phyloP scores from a whole-genome alignment of 305 asterid species.

The Fraxinus platypoda region DNA sequence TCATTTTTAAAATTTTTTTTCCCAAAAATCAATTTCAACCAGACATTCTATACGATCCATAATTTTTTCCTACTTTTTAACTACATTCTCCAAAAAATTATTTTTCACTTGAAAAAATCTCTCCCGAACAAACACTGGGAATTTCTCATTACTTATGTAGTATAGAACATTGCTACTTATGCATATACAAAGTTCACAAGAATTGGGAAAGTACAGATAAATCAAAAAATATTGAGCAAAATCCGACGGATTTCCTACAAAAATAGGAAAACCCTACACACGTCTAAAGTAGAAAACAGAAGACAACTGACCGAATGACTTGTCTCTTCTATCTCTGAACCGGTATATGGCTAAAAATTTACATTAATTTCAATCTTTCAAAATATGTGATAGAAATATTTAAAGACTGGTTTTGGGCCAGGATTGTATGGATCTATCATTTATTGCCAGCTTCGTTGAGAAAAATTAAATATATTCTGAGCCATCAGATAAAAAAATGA shows the following conservation, averaged over 20 bases:
- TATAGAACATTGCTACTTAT: neutral
- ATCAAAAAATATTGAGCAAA: neutral
- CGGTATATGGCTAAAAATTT: slow-evolving; percentile 54
- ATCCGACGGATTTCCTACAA: neutral
- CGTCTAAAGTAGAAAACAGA: slow-evolving; percentile 5
- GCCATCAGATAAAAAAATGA: neutral
- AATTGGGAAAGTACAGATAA: neutral
- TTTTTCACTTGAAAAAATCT: too few relatives aligned
- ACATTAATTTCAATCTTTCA: slow-evolving; percentile 11
- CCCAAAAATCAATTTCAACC: too few relatives aligned
- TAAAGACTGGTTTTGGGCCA: neutral
- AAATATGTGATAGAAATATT: neutral
- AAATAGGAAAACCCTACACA: neutral
- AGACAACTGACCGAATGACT: slow-evolving; percentile 65
- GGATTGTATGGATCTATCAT: neutral
- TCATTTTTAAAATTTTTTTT: too few relatives aligned
- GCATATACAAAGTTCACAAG: neutral
- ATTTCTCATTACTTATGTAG: too few relatives aligned
- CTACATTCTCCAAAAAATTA: too few relatives aligned
- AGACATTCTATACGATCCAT: too few relatives aligned
- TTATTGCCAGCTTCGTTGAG: neutral
- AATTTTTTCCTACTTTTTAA: too few relatives aligned
- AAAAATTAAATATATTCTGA: too few relatives aligned
- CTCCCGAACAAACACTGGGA: too few relatives aligned
- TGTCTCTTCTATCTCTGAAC: slow-evolving; percentile 49